phyloP scores from a whole-genome alignment of 257 asterid genomes.

The Striga asiatica region DNA sequence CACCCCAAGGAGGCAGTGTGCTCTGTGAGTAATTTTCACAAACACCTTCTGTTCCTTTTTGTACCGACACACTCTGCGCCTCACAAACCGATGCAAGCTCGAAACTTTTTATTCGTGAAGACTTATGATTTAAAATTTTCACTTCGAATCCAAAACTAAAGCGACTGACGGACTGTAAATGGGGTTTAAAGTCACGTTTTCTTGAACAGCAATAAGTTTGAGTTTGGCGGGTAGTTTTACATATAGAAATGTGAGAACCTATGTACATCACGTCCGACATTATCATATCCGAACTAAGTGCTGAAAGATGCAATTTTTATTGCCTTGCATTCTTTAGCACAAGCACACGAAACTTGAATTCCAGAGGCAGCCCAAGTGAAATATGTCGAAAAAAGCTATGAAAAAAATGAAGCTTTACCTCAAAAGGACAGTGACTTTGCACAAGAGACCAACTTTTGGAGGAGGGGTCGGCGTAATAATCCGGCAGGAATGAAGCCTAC shows the following conservation, averaged over 20 bases:
- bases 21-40: slow-evolving; percentile 21
- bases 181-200: slow-evolving; percentile 14
- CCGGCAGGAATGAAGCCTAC: too few relatives aligned
- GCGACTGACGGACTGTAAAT: slow-evolving; percentile 16
- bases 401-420: slow-evolving; percentile 11
- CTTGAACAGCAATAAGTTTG: slow-evolving; percentile 12
- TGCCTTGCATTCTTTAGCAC: too few relatives aligned
- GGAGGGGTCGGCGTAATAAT: neutral
- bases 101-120: slow-evolving; percentile 1
- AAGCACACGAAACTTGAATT: slow-evolving; percentile 11
- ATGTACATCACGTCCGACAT: slow-evolving; percentile 26
- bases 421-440: neutral
- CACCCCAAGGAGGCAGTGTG: slow-evolving; percentile 25
- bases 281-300: slow-evolving; percentile 12
- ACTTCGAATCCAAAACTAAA: slow-evolving; percentile 12
- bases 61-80: neutral
- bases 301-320: neutral
- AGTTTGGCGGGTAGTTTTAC: slow-evolving; percentile 8
- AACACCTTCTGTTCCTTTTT: slow-evolving; percentile 22
- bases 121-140: slow-evolving; percentile 6
- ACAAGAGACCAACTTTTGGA: neutral
- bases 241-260: slow-evolving; percentile 14
- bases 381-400: neutral
- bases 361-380: neutral
- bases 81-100: slow-evolving; percentile 28